phyloP scores from a whole-genome alignment of 2,329 filamentous ascomycete species.

The Diplodia scrobiculata region DNA sequence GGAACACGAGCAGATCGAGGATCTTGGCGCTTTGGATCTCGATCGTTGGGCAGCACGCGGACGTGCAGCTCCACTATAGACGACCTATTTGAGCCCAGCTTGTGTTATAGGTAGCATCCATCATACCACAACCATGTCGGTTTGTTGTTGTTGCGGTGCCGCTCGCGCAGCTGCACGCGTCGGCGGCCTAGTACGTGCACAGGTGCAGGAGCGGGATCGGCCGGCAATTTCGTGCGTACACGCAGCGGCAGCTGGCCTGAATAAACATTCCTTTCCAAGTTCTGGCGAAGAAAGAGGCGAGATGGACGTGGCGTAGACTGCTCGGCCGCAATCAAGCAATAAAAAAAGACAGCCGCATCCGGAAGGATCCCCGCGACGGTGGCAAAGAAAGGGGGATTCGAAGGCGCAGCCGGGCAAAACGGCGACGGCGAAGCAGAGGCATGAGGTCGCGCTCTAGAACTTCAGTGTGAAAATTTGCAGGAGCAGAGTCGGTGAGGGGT shows the following conservation, averaged over 20 bases:
- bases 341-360: constrained; percentile 19
- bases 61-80: constrained; percentile 4
- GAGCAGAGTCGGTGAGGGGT: constrained; percentile 14
- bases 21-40: background rate
- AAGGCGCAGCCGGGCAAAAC: background rate
- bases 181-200: background rate
- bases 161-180: background rate
- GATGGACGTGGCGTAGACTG: background rate
- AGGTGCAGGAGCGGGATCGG: constrained; percentile 16
- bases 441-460: background rate
- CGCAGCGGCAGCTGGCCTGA: constrained; percentile 8
- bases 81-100: background rate
- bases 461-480: background rate
- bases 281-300: background rate
- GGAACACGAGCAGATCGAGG: constrained; percentile 5
- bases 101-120: background rate
- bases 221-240: constrained; percentile 12
- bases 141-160: background rate
- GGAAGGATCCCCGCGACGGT: constrained; percentile 12
- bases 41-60: constrained; percentile 26
- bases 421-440: background rate
- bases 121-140: background rate
- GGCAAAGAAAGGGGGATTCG: constrained; percentile 22
- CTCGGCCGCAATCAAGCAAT: constrained; percentile 15
- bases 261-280: background rate